Evolutionary conservation across 768 basidiomycete species (phyloP), one percentile per base, ranked within the genome.

Genomic region (Auricularia heimuer): DNA sequence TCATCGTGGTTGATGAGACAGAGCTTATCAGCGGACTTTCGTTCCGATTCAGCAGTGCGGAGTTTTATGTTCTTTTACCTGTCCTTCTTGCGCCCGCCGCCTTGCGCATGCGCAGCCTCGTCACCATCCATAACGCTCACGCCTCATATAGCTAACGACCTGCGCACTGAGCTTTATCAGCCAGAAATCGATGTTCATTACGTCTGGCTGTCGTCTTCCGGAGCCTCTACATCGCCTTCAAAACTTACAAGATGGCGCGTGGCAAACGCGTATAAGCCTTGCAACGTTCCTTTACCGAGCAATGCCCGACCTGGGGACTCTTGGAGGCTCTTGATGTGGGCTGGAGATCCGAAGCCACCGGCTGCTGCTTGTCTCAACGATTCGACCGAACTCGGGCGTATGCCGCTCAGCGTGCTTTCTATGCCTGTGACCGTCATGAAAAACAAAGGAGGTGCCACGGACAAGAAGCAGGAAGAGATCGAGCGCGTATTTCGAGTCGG

Each of bases 1-100:
- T n/a, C 65, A 65, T 65, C 14, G 18, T 51, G 14, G 44, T 63
- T 24, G 24, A 60, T 4, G 4, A 35, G 29, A 33, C 33, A 10
- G 34, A 7, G 58, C 39, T 42, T 42, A 42, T 42, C 39, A 42
- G 39, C 39, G 39, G 39, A 42, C 29, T 29, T 29, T 29, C 29
- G 29, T 29, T 29, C 29, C 29, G 29, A 29, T 29, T 29, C 29
- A 29, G 29, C 29, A 29, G 29, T 29, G 29, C 29, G 29, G 29
- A 29, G 29, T 29, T 29, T 29, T 29, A 93, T 94, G 92, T 93
- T 89, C 76, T 90, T 81, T 79, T 96, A 95, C 76, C 73, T 95
- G 51, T 94, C 90, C 34, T 95, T 95, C 73, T 84, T 95, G 16
- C 87, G 92, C 56, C 92, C 94, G 11, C 94, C 92, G 3, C 90